phyloP scores from a whole-genome alignment of 2,329 filamentous ascomycete species.

The Botrytis deweyae region DNA sequence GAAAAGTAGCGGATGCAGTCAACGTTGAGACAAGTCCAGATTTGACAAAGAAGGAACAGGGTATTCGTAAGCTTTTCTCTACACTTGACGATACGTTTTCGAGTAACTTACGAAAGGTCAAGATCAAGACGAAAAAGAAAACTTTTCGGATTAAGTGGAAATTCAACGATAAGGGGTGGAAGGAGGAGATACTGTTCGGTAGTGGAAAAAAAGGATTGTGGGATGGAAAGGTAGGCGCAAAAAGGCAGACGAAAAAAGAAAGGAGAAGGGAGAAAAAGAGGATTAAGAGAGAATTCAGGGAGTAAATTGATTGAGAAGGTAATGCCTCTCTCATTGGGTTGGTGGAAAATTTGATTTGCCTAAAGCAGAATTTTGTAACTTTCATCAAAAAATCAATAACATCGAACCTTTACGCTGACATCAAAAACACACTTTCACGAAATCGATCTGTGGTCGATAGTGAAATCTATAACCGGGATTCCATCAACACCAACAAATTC shows the following conservation, averaged over 20 bases:
- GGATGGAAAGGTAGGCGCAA: neutral
- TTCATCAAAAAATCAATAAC: neutral
- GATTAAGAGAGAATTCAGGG: neutral
- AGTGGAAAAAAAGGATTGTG: too few species aligned
- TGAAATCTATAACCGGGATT: neutral
- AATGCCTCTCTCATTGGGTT: neutral
- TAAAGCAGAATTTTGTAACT: neutral
- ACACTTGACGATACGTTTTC: neutral
- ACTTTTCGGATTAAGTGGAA: neutral
- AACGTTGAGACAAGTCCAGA: neutral
- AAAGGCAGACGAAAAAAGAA: neutral
- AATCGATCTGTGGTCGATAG: neutral
- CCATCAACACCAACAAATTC: neutral
- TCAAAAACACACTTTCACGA: neutral
- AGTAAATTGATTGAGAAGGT: neutral
- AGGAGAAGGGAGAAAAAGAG: neutral
- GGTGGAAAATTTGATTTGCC: neutral
- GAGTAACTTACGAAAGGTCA: constrained; percentile 1
- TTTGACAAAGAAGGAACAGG: too few species aligned
- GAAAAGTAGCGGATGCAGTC: neutral
- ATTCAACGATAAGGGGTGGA: neutral
- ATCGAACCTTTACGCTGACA: neutral
- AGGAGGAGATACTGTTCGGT: neutral
- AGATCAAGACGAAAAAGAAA: constrained; percentile 2
- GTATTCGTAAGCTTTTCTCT: neutral